Base-by-base conservation (phyloP, 441 rosid genomes). In the Dalechampia spathulata region DNA sequence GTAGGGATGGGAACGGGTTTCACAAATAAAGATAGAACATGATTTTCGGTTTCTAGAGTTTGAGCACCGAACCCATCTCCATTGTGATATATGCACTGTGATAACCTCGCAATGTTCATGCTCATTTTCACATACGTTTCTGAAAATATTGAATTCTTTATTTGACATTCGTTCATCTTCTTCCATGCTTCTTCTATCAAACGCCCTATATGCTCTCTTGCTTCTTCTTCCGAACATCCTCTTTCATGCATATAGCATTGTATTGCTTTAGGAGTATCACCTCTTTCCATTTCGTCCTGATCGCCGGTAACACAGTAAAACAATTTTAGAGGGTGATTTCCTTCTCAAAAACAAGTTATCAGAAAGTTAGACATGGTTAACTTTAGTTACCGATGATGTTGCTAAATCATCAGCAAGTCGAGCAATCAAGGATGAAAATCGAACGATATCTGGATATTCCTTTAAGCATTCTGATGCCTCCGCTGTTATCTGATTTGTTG, bases 251-350 rank as follows among this genome's bases (percentile, higher is more conserved):
- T 61, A 13, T 61, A 61, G 12, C 58, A 61, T 6, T 50, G 48
- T 5, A 72, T 36, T 32, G 56, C 56, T 39, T 63, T 72, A 0
- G 58, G 36, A 32, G 39, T 36, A 21, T 68, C 76, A 4, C 73
- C 72, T 40, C 70, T 57, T 20, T 64, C 20, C 30, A 62, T 2
- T 38, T 71, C 72, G 0, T 49, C 48, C 69, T 62, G 46, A 34
- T 30, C 4, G 8, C 4, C 34, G 34, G 34, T 3, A 30, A 30
- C 8, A 30, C 34, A 8, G n/a, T n/a, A n/a, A n/a, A n/a, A n/a
- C n/a, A n/a, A n/a, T n/a, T n/a, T n/a, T n/a, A n/a, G n/a, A n/a
- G n/a, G n/a, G n/a, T n/a, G n/a, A n/a, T n/a, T n/a, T n/a, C n/a
- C n/a, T n/a, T n/a, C n/a, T n/a, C n/a, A n/a, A n/a, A n/a, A n/a